phyloP scores from a whole-genome alignment of 805 yeast species.

The Phaffomyces opuntiae region DNA sequence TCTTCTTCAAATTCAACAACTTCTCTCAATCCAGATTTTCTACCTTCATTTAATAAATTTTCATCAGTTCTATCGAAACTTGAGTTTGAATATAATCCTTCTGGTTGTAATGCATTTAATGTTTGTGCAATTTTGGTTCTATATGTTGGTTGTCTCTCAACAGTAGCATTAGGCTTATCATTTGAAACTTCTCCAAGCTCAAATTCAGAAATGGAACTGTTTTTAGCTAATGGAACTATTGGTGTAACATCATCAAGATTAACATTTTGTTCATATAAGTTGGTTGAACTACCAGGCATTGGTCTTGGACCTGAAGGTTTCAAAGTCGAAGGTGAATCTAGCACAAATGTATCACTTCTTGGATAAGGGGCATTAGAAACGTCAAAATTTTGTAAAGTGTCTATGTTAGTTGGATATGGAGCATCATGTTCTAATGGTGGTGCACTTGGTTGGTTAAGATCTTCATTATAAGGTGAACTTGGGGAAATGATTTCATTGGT shows the following conservation, averaged over 20 bases:
- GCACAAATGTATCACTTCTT: background rate
- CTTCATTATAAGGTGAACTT: too few relatives aligned
- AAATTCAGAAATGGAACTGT: background rate
- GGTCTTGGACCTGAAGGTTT: constrained; percentile 24
- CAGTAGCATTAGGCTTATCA: background rate
- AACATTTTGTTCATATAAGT: background rate
- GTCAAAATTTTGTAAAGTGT: background rate
- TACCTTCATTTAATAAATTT: constrained; percentile 1
- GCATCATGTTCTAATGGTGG: constrained; percentile 3
- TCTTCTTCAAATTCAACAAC: constrained; percentile 1
- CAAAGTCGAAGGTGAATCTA: constrained; percentile 3
- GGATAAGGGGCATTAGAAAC: constrained; percentile 16
- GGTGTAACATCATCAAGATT: background rate
- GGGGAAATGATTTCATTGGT: too few relatives aligned
- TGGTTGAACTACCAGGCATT: constrained; percentile 16
- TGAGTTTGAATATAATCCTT: constrained; percentile 8
- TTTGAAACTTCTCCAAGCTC: background rate
- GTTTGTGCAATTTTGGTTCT: constrained; percentile 22
- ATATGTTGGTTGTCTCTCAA: constrained; percentile 19
- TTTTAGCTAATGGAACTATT: background rate
- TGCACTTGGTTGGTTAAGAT: background rate
- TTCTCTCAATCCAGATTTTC: background rate
- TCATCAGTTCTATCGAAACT: constrained; percentile 12
- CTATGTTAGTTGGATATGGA: constrained; percentile 1
- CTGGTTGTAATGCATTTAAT: constrained; percentile 18